Evolutionary conservation across 371 early-diverging fungal genomes (phyloP), one percentile per base, ranked within the genome.

Genomic region (Rhizopus delemar): DNA sequence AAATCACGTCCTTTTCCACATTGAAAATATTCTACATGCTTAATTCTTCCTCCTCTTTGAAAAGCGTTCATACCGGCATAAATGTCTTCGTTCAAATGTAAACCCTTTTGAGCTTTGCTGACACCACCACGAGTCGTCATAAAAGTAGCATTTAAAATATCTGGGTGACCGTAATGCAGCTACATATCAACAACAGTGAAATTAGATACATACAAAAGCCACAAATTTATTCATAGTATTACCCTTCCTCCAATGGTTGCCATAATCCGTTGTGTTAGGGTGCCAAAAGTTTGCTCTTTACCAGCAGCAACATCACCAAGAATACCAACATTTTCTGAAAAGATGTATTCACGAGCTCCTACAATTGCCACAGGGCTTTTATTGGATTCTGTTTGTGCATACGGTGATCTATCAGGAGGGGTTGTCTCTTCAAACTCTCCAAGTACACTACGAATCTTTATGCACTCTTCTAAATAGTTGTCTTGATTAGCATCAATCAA

Each of bases 1-100:
- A 95, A 80, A 80, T 95, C 95, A 63, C 93, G 89, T 3, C 95
- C 95, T 74, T 94, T 95, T 51, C 95, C 94, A 66, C 93, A 92
- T 68, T 95, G 94, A 64, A 87, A 88, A 73, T 94, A 95, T 71
- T 95, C 95, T 1, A 90, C 86, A 70, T 94, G 95, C 73, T 90
- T 93, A 80, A 93, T 94, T 13, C 90, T 75, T 0, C 93, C 94
- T 31, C 94, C 94, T 11, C 95, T 82, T 43, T 80, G 82, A 64
- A 93, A 86, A 8, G 93, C 93, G 62, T 85, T 91, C 91, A 95
- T 93, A 52, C 95, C 94, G 5, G 94, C 94, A 60, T 89, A 94
- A 60, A 95, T 94, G 70, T 95, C 95, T 71, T 95, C 95, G 67
- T 94, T 95, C 58, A 95, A 80, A 58, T 93, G 93, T 38, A 95